These are phyloP conservation scores for Debaryomyces coudertii DNA, from an alignment of 1,139 yeast species.

Conservation along the genomic window DNA sequence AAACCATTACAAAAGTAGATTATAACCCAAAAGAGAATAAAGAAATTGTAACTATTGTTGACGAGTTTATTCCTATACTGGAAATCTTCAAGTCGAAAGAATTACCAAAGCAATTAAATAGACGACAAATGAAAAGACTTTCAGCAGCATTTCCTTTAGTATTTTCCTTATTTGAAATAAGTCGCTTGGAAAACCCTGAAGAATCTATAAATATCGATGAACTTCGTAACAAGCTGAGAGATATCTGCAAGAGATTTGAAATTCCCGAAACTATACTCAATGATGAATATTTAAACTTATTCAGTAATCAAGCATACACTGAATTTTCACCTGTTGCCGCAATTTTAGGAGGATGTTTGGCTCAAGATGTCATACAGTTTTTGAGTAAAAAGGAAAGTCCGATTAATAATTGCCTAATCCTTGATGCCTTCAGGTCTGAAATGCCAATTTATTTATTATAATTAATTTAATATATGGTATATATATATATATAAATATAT, in stretches of 20 bases:
- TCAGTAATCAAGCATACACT: slow-evolving; percentile 57
- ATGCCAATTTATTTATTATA: slow-evolving; percentile 73
- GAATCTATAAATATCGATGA: slow-evolving; percentile 33
- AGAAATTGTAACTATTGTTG: slow-evolving; percentile 62
- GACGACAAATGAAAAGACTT: slow-evolving; percentile 60
- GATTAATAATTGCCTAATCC: slow-evolving; percentile 73
- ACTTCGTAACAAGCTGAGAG: slow-evolving; percentile 29
- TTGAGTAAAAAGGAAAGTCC: slow-evolving; percentile 80
- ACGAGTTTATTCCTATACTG: slow-evolving; percentile 47
- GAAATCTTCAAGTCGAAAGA: slow-evolving; percentile 39
- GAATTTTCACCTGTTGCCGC: slow-evolving; percentile 89
- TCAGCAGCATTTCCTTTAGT: slow-evolving; percentile 65
- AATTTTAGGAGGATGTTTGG: slow-evolving; percentile 83
- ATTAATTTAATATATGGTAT: slow-evolving; percentile 1
- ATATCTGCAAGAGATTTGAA: slow-evolving; percentile 33
- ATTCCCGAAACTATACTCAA: slow-evolving; percentile 43
- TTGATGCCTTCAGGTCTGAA: slow-evolving; percentile 70
- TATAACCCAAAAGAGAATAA: slow-evolving; percentile 29
- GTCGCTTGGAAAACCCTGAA: slow-evolving; percentile 31
- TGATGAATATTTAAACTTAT: slow-evolving; percentile 39
- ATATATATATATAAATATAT: slow-evolving; percentile 2
- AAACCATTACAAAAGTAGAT: slow-evolving; percentile 55
- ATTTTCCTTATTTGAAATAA: slow-evolving; percentile 54
- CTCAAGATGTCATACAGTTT: slow-evolving; percentile 88
- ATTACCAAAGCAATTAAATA: slow-evolving; percentile 47